Percentiles rank a stretch among this genome's conserved stretches.
Evolutionary conservation across 129 eudicot species (phyloP).

Genomic region (Ambrosia artemisiifolia): DNA sequence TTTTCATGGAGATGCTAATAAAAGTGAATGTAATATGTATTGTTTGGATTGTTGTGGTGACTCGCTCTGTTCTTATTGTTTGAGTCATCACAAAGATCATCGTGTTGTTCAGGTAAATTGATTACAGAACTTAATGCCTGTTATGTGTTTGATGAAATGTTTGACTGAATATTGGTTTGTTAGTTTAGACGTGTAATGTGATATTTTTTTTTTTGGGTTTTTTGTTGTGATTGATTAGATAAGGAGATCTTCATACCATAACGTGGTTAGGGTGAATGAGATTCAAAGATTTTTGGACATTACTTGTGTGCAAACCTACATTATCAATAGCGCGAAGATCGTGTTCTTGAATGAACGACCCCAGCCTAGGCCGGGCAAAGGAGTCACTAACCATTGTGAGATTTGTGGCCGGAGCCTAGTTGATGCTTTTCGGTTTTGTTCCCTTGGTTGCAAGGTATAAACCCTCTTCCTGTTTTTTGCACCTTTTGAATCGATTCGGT

Average conservation of each 20-base stretch:
- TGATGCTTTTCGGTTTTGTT: slow-evolving; percentile 53
- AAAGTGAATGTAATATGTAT: slow-evolving; percentile 53
- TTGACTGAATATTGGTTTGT: neutral
- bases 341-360: slow-evolving; percentile 60
- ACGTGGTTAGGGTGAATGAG: slow-evolving; percentile 64
- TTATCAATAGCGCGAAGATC: slow-evolving; percentile 56
- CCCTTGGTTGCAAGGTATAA: slow-evolving; percentile 64
- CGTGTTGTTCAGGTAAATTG: slow-evolving; percentile 48
- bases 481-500: neutral
- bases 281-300: slow-evolving; percentile 53
- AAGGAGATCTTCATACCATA: slow-evolving; percentile 52
- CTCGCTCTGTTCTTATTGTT: slow-evolving; percentile 56
- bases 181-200: slow-evolving; percentile 4
- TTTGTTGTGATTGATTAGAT: slow-evolving; percentile 28
- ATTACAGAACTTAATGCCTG: neutral
- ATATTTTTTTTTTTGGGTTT: neutral
- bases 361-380: slow-evolving; percentile 53
- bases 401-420: slow-evolving; percentile 50
- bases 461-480: neutral
- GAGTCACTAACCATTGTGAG: slow-evolving; percentile 50
- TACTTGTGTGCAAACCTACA: slow-evolving; percentile 57
- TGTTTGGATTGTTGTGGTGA: slow-evolving; percentile 52
- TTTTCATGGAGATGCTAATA: slow-evolving; percentile 48
- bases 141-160: slow-evolving; percentile 24
- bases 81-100: slow-evolving; percentile 53